These are phyloP conservation scores for Citrullus colocynthis DNA, from an alignment of 306 rosid species.

Conservation along the genomic window DNA sequence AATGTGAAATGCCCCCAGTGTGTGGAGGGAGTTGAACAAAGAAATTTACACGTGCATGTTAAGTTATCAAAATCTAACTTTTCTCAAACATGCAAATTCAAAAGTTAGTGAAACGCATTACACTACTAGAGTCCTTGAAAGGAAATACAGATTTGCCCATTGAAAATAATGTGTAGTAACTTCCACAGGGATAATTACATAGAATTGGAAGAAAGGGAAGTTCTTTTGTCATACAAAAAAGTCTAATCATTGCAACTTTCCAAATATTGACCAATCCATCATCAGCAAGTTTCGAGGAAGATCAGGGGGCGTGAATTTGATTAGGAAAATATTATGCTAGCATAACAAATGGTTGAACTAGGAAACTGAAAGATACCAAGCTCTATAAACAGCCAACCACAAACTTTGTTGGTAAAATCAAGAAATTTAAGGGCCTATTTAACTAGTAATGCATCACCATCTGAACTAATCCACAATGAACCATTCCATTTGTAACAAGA, in stretches of 20 bases:
- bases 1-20: neutral
- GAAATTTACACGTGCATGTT: neutral
- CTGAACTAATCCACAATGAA: neutral
- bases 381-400: neutral
- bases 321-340: neutral
- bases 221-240: neutral
- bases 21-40: neutral
- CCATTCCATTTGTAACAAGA: neutral
- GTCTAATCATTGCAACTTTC: neutral
- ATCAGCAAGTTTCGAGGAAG: neutral
- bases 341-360: neutral
- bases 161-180: neutral
- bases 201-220: neutral
- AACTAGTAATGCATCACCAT: neutral
- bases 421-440: neutral
- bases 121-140: neutral
- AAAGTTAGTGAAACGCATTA: neutral
- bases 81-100: neutral
- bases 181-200: neutral
- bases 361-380: neutral
- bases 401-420: neutral
- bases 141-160: neutral
- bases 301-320: neutral
- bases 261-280: neutral
- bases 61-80: neutral